Evolutionary conservation across 106 monocot genomes (phyloP).

Genomic region (Triglochin maritima): DNA sequence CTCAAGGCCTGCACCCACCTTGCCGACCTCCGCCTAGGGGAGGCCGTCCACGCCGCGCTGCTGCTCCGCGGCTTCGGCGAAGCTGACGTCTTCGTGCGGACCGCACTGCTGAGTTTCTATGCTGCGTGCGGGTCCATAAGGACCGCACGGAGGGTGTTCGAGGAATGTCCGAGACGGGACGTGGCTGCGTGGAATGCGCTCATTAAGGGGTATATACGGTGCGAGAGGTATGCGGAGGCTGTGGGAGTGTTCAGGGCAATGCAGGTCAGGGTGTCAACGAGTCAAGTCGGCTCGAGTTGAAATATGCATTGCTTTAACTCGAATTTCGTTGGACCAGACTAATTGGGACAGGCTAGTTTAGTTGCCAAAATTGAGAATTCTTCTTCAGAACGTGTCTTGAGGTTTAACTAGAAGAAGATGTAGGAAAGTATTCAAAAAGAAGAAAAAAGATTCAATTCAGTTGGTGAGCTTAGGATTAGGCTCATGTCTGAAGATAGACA

Average conservation of each 20-base stretch:
- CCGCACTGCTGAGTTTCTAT: constrained; percentile 33
- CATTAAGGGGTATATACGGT: constrained; percentile 38
- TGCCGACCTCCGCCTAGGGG: constrained; percentile 14
- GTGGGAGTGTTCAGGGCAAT: constrained; percentile 23
- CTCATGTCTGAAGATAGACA: no score
- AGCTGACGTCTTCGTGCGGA: constrained; percentile 37
- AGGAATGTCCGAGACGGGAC: constrained; percentile 28
- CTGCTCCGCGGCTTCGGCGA: constrained; percentile 40
- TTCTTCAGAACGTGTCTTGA: no score
- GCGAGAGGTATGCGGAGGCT: constrained; percentile 23
- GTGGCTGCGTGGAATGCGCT: constrained; percentile 58
- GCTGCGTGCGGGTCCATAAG: constrained; percentile 19
- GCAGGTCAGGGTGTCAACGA: constrained; percentile 3
- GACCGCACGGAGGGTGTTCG: constrained; percentile 36
- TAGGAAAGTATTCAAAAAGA: no score
- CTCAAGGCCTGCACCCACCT: constrained; percentile 39
- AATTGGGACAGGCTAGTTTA: no score
- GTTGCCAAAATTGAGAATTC: no score
- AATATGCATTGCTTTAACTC: no score
- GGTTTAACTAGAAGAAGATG: no score
- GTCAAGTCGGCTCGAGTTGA: no score
- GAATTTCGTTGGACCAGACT: no score
- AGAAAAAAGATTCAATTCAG: no score
- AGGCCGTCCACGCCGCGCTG: constrained; percentile 36
- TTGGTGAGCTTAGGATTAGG: no score